Evolutionary conservation across 345 rosid species (phyloP).

Genomic region (Gossypium mustelinum): DNA sequence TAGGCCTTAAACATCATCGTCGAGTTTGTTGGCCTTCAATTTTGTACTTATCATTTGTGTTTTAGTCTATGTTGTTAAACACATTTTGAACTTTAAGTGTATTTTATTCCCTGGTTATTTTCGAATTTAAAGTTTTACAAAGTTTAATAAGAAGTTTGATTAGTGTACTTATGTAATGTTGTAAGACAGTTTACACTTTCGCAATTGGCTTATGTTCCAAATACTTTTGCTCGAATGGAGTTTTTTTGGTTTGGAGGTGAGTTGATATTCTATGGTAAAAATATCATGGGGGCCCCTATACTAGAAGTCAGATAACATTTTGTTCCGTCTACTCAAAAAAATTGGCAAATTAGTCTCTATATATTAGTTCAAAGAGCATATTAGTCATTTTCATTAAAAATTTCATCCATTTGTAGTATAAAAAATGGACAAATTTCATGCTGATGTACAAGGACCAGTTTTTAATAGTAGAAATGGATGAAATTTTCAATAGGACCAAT

Average conservation of each 20-base stretch:
- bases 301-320: too few species aligned
- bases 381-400: too few species aligned
- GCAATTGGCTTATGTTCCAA: neutral
- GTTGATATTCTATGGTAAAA: neutral
- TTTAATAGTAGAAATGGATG: too few species aligned
- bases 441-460: too few species aligned
- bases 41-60: neutral
- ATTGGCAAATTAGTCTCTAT: too few species aligned
- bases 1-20: neutral
- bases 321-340: too few species aligned
- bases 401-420: too few species aligned
- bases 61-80: neutral
- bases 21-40: neutral
- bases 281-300: too few species aligned
- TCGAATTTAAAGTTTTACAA: neutral
- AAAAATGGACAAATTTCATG: too few species aligned
- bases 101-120: neutral
- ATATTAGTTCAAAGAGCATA: too few species aligned
- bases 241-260: neutral
- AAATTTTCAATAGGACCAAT: too few species aligned
- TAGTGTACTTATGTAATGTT: neutral
- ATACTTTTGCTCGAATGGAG: neutral
- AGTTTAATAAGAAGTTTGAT: neutral
- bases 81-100: neutral
- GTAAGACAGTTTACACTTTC: neutral